These are phyloP conservation scores for Ophiostoma montium DNA, from an alignment of 2,329 filamentous ascomycete species.

Conservation along the genomic window DNA sequence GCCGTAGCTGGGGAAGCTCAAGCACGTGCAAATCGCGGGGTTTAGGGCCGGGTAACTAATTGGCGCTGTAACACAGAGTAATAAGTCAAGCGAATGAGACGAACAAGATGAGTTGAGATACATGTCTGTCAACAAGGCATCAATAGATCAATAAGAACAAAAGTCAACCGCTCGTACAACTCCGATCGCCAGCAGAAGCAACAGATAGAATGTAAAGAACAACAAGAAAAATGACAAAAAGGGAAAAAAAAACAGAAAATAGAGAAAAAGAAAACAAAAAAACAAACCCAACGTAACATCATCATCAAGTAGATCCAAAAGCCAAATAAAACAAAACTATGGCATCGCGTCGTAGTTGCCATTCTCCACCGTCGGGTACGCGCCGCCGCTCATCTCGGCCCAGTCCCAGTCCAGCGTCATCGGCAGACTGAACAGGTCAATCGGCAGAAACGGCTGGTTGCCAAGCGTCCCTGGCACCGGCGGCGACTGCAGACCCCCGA, in stretches of 20 bases:
- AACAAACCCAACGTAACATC: no score
- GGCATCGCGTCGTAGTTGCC: slow-evolving; percentile 30
- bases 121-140: neutral
- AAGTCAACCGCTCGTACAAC: no score
- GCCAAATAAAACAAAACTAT: neutral
- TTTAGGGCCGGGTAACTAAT: no score
- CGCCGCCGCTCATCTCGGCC: slow-evolving; percentile 53
- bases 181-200: neutral
- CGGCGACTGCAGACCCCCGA: slow-evolving; percentile 21
- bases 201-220: neutral
- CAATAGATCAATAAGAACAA: neutral
- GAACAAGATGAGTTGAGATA: no score
- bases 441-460: slow-evolving; percentile 74
- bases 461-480: slow-evolving; percentile 31
- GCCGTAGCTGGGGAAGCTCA: slow-evolving; percentile 1
- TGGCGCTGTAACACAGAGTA: no score
- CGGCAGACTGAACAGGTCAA: slow-evolving; percentile 88
- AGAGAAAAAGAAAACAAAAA: neutral
- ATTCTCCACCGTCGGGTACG: slow-evolving; percentile 50
- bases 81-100: neutral
- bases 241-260: neutral
- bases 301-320: neutral
- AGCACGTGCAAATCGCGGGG: slow-evolving; percentile 7
- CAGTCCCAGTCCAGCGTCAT: slow-evolving; percentile 90
- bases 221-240: no score